A percentile compares a stretch with the other conserved stretches of the same genome.
Evolutionary conservation across 106 monocot genomes (phyloP).

Genomic region (Dendrobium nobile): DNA sequence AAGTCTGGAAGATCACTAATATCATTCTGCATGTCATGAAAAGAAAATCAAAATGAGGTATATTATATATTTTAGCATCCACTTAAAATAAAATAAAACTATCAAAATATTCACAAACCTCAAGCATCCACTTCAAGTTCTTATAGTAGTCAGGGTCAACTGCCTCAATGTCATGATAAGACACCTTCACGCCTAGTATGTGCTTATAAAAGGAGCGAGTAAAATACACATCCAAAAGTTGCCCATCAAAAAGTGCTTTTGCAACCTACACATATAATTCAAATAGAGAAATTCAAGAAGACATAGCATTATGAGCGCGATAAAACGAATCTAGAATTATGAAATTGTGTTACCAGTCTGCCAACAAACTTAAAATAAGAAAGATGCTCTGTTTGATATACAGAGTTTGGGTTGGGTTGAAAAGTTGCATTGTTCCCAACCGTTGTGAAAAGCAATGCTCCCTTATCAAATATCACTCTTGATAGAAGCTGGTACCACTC

Average conservation of each 20-base stretch:
- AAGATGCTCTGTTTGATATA: conserved; percentile 77
- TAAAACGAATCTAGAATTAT: not conserved
- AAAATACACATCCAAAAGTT: conserved; percentile 78
- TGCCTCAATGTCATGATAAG: conserved; percentile 83
- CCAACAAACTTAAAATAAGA: conserved; percentile 87
- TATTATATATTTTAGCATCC: not conserved
- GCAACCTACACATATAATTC: conserved; percentile 43
- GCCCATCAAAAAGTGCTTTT: conserved; percentile 82
- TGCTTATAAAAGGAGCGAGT: conserved; percentile 86
- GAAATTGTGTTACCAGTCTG: conserved; percentile 46
- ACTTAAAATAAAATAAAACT: not conserved
- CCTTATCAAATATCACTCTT: conserved; percentile 77
- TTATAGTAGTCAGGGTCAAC: conserved; percentile 85
- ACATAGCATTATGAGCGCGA: not conserved
- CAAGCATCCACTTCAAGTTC: conserved; percentile 89
- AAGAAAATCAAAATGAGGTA: not conserved
- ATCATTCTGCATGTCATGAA: conserved; percentile 55
- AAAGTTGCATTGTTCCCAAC: conserved; percentile 74
- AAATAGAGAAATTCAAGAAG: not conserved
- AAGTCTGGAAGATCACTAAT: conserved; percentile 58
- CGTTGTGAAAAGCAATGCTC: conserved; percentile 73
- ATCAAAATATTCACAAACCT: conserved; percentile 25
- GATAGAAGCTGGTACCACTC: conserved; percentile 82
- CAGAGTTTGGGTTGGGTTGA: conserved; percentile 83
- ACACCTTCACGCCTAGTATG: conserved; percentile 78